Conservation (phyloP, 2,329 filamentous ascomycete species). For the Calonectria leucothoes region DNA sequence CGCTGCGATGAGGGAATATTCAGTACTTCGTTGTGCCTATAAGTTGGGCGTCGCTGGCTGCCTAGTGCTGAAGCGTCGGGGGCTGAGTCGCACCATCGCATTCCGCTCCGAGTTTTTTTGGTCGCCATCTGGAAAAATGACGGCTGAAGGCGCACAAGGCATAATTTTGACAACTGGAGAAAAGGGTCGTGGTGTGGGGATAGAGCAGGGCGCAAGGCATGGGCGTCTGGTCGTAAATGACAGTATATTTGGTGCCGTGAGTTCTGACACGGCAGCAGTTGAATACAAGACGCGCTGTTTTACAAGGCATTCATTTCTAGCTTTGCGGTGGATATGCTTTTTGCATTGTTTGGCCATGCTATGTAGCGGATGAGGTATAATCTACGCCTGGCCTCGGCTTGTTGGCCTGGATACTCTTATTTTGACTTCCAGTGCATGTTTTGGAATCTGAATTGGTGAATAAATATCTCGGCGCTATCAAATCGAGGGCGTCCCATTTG, state of each 20-base stretch:
- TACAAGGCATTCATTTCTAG: background rate
- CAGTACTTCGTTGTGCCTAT: background rate
- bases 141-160: background rate
- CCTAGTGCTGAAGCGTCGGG: background rate
- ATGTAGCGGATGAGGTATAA: background rate
- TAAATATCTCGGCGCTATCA: background rate
- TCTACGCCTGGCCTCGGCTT: background rate
- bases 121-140: background rate
- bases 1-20: slow-evolving; percentile 14
- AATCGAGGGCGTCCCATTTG: background rate
- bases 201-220: background rate
- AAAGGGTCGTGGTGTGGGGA: background rate
- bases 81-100: background rate
- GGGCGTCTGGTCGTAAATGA: background rate
- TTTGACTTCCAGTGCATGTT: background rate
- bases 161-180: background rate
- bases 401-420: background rate
- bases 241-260: background rate
- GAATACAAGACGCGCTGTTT: background rate
- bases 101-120: background rate
- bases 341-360: background rate
- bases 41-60: background rate
- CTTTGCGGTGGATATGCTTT: background rate
- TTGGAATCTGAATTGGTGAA: background rate
- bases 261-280: background rate